Evolutionary conservation across 345 rosid genomes (phyloP).

Genomic region (Dipteronia sinensis): DNA sequence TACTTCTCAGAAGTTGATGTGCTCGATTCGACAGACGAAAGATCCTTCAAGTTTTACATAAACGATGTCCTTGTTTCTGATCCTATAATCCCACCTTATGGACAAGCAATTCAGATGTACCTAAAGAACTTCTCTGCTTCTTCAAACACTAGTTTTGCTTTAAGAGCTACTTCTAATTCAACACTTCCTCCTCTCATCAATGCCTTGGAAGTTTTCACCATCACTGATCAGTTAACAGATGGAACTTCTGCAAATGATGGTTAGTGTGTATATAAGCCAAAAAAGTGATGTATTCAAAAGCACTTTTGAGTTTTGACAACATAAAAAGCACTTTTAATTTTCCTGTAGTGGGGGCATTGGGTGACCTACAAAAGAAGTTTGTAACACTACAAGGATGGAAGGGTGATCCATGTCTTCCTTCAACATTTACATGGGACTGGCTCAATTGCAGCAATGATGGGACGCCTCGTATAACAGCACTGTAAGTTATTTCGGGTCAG

Average conservation of each 20-base stretch:
- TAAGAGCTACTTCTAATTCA: constrained; percentile 37
- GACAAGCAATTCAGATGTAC: constrained; percentile 1
- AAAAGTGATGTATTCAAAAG: no score
- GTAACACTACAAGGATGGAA: constrained; percentile 26
- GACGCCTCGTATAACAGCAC: constrained; percentile 37
- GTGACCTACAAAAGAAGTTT: constrained; percentile 15
- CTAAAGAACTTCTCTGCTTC: constrained; percentile 20
- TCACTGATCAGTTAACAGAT: constrained; percentile 24
- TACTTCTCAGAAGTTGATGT: constrained; percentile 46
- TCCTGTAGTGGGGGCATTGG: constrained; percentile 35
- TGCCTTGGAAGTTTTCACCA: constrained; percentile 40
- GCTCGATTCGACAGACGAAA: constrained; percentile 31
- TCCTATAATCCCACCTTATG: constrained; percentile 34
- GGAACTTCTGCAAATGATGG: constrained; percentile 43
- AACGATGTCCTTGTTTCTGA: not conserved
- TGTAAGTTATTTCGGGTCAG: constrained; percentile 26
- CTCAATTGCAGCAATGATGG: constrained; percentile 32
- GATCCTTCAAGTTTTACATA: constrained; percentile 32
- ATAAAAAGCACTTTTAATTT: not conserved
- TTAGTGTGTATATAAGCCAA: not conserved
- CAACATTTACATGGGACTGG: constrained; percentile 49
- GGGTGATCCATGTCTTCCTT: constrained; percentile 55
- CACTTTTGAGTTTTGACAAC: not conserved
- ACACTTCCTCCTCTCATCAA: constrained; percentile 51
- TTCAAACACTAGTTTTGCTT: constrained; percentile 27